Percentiles rank a stretch among this genome's conserved stretches.
Evolutionary conservation across 164 flowering plant genomes (phyloP).

Genomic region (Vitis vinifera): ASM3070453v1 NC_081808.1:1565001-1565500

Average conservation of each 20-base stretch:
- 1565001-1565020: not conserved
- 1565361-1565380: constrained; percentile 82
- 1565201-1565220: too few relatives aligned
- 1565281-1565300: not conserved
- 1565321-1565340: constrained; percentile 62
- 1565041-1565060: too few relatives aligned
- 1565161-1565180: too few relatives aligned
- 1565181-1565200: too few relatives aligned
- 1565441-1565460: constrained; percentile 4
- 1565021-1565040: not conserved
- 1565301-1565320: not conserved
- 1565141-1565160: too few relatives aligned
- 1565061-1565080: too few relatives aligned
- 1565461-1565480: not conserved
- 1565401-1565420: constrained; percentile 85
- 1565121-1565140: too few relatives aligned
- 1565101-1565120: too few relatives aligned
- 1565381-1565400: constrained; percentile 98
- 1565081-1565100: too few relatives aligned
- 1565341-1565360: constrained; percentile 80
- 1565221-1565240: not conserved
- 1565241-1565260: not conserved
- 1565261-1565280: not conserved
- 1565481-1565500: not conserved
- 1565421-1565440: constrained; percentile 74